These are phyloP conservation scores for Penicillium aurantiogriseum DNA, from an alignment of 2,329 filamentous ascomycete species.

Conservation along the genomic window DNA sequence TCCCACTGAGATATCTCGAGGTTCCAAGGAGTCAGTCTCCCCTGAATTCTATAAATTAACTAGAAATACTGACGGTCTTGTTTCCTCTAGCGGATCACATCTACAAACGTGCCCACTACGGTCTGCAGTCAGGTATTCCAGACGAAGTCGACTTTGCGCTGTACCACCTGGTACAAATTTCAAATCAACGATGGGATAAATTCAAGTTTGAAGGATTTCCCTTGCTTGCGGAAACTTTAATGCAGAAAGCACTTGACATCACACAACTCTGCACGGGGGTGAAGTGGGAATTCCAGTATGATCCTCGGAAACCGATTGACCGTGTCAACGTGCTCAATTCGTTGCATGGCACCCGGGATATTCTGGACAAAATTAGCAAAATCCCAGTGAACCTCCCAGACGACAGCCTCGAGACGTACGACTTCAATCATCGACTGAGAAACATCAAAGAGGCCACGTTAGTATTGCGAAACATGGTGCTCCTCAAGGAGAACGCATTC, in stretches of 20 bases:
- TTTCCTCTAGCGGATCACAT: slow-evolving; percentile 57
- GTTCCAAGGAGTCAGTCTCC: slow-evolving; percentile 36
- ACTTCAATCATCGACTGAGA: slow-evolving; percentile 68
- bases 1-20: slow-evolving; percentile 37
- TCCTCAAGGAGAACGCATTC: slow-evolving; percentile 80
- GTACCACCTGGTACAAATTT: slow-evolving; percentile 92
- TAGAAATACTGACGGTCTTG: slow-evolving; percentile 10
- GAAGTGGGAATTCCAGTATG: slow-evolving; percentile 76
- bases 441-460: slow-evolving; percentile 82
- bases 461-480: slow-evolving; percentile 94
- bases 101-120: slow-evolving; percentile 81
- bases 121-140: slow-evolving; percentile 74
- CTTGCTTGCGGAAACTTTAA: slow-evolving; percentile 79
- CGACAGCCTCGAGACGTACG: slow-evolving; percentile 67
- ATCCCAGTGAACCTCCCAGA: slow-evolving; percentile 61
- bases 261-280: slow-evolving; percentile 78
- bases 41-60: background rate
- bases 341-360: slow-evolving; percentile 64
- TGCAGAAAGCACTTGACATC: slow-evolving; percentile 79
- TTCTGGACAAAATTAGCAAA: slow-evolving; percentile 68
- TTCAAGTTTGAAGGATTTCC: slow-evolving; percentile 93
- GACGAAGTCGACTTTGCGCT: slow-evolving; percentile 89
- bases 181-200: slow-evolving; percentile 89
- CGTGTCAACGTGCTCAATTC: slow-evolving; percentile 62
- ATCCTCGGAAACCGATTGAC: slow-evolving; percentile 52